These are phyloP conservation scores for Rostrohypoxylon terebratum DNA, from an alignment of 495 filamentous ascomycete genomes.

Conservation along the genomic window DNA sequence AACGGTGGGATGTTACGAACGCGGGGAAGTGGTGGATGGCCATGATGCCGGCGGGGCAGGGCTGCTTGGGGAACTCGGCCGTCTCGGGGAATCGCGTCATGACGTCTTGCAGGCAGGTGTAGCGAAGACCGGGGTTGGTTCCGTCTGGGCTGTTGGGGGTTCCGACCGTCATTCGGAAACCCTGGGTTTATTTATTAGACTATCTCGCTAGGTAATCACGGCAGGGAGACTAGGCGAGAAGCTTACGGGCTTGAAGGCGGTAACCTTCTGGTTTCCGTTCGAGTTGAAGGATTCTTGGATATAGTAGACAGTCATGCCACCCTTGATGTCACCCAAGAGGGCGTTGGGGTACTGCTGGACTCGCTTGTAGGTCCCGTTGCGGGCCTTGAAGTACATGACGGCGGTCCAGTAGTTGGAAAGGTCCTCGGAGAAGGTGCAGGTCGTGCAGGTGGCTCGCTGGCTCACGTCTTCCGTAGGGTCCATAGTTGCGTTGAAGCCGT, in stretches of 20 bases:
- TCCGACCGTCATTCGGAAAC: slow-evolving; percentile 58
- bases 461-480: slow-evolving; percentile 37
- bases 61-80: slow-evolving; percentile 43
- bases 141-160: slow-evolving; percentile 47
- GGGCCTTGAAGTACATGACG: slow-evolving; percentile 53
- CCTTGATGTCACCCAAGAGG: slow-evolving; percentile 52
- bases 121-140: slow-evolving; percentile 48
- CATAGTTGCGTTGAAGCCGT: slow-evolving; percentile 53
- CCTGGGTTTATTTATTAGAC: slow-evolving; percentile 43
- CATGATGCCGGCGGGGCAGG: slow-evolving; percentile 53
- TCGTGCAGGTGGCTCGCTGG: slow-evolving; percentile 50
- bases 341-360: slow-evolving; percentile 55
- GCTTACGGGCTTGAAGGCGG: slow-evolving; percentile 57
- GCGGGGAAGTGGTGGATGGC: slow-evolving; percentile 55
- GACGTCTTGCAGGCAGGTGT: slow-evolving; percentile 52
- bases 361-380: slow-evolving; percentile 56
- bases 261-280: slow-evolving; percentile 58
- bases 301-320: slow-evolving; percentile 61
- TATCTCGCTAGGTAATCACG: too few species aligned
- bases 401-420: slow-evolving; percentile 55
- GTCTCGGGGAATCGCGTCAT: slow-evolving; percentile 52
- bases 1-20: slow-evolving; percentile 37
- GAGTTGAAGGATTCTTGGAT: slow-evolving; percentile 51
- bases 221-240: slow-evolving; percentile 40
- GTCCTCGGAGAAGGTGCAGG: slow-evolving; percentile 52